These are phyloP conservation scores for Apiotrichum veenhuisii DNA, from an alignment of 1,284 basidiomycete genomes.

Conservation along the genomic window DNA sequence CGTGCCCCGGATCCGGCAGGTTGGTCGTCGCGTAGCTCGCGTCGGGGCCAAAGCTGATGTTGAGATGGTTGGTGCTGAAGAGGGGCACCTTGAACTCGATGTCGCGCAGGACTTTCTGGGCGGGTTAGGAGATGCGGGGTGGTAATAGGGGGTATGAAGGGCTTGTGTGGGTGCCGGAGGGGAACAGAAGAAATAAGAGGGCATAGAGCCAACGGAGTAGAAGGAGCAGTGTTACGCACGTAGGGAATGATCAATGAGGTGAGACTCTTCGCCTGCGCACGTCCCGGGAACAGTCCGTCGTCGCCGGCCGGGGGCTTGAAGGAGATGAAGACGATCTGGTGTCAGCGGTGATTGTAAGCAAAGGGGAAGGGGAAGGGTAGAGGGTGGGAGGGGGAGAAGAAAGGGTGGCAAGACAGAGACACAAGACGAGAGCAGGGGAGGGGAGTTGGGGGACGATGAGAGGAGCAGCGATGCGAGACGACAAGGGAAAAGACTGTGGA, in stretches of 20 bases:
- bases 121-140: too few relatives aligned
- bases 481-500: too few relatives aligned
- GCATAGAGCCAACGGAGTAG: background rate
- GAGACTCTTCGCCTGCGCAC: conserved; percentile 18
- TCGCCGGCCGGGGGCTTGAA: background rate
- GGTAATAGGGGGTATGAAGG: background rate
- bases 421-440: too few relatives aligned
- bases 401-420: background rate
- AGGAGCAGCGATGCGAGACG: too few relatives aligned
- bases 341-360: too few relatives aligned
- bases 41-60: conserved; percentile 36
- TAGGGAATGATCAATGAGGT: conserved; percentile 36
- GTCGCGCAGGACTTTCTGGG: conserved; percentile 20
- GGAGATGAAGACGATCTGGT: conserved; percentile 29
- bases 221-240: conserved; percentile 22
- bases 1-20: conserved; percentile 36
- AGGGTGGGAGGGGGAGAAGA: background rate
- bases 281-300: conserved; percentile 10
- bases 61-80: conserved; percentile 38
- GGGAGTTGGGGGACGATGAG: too few relatives aligned
- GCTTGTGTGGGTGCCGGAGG: background rate
- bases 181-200: background rate
- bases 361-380: background rate
- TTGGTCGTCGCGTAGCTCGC: conserved; percentile 5
- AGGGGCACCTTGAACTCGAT: conserved; percentile 38